Conservation (phyloP, 192 early-diverging fungal species). For the Coemansia sp. region DNA sequence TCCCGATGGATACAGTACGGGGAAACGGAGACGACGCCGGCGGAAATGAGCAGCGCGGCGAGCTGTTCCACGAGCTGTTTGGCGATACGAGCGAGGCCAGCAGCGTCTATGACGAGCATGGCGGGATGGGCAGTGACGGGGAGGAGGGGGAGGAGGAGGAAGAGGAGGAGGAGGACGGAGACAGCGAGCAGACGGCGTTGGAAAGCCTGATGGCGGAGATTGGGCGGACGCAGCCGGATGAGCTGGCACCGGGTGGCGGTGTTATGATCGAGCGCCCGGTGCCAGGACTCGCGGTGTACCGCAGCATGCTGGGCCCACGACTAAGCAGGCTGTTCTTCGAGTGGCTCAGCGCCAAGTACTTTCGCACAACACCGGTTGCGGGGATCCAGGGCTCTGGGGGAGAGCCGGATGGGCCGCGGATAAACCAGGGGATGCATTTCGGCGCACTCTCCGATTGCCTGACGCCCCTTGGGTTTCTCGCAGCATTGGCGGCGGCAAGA, state of each 20-base stretch:
- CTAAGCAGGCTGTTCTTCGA: constrained; percentile 21
- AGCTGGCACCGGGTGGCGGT: background rate
- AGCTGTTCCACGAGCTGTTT: constrained; percentile 25
- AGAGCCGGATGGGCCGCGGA: background rate
- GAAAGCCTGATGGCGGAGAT: background rate
- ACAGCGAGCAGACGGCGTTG: background rate
- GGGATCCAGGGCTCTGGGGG: background rate
- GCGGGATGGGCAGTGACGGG: too few relatives aligned
- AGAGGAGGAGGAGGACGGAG: too few relatives aligned
- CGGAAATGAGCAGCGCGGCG: background rate
- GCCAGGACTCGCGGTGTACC: constrained; percentile 20
- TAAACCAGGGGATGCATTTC: constrained; percentile 51
- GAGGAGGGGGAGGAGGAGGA: too few relatives aligned
- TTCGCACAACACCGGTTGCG: constrained; percentile 10
- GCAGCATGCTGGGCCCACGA: background rate
- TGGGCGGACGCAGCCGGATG: background rate
- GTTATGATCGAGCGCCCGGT: constrained; percentile 11
- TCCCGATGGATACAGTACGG: background rate
- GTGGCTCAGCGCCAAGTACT: constrained; percentile 39
- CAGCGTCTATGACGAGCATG: background rate
- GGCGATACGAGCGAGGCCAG: constrained; percentile 1
- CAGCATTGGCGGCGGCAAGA: background rate
- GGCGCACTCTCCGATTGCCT: constrained; percentile 14
- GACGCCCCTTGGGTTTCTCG: constrained; percentile 22
- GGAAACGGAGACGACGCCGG: background rate